These are phyloP conservation scores for Petasospora fabianii DNA, from an alignment of 1,139 yeast genomes.

Conservation along the genomic window DNA sequence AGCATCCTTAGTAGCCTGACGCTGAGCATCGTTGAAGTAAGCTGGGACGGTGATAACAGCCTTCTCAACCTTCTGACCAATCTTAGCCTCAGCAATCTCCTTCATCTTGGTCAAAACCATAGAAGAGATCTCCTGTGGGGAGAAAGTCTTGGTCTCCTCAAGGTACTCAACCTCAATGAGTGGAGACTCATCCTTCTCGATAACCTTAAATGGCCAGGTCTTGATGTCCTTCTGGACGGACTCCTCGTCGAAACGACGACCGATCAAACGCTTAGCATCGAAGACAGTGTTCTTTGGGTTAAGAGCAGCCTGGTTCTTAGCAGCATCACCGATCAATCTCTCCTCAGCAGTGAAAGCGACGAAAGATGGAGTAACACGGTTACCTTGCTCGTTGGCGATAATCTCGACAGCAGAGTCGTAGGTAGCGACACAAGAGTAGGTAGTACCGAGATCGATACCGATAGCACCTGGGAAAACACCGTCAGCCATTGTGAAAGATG, in stretches of 20 bases:
- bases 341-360: constrained; percentile 97
- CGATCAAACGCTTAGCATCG: constrained; percentile 97
- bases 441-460: constrained; percentile 99
- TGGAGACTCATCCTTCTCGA: constrained; percentile 85
- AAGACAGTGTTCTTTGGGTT: constrained; percentile 96
- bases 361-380: constrained; percentile 98
- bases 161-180: constrained; percentile 89
- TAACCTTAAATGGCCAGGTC: constrained; percentile 96
- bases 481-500: constrained; percentile 21
- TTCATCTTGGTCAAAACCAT: constrained; percentile 97
- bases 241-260: constrained; percentile 88
- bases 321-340: constrained; percentile 97
- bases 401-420: constrained; percentile 91
- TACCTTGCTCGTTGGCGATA: constrained; percentile 98
- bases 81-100: constrained; percentile 96
- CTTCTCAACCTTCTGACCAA: constrained; percentile 89
- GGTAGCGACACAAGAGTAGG: constrained; percentile 96
- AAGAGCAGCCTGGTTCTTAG: constrained; percentile 98
- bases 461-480: constrained; percentile 24
- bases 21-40: constrained; percentile 95
- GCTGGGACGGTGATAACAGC: constrained; percentile 97
- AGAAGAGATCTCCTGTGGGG: constrained; percentile 95
- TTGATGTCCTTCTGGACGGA: constrained; percentile 93
- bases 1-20: constrained; percentile 98
- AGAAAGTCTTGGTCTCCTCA: constrained; percentile 86